Evolutionary conservation across 2,329 filamentous ascomycete genomes (phyloP).

Genomic region (Rhynchosporium graminicola): DNA sequence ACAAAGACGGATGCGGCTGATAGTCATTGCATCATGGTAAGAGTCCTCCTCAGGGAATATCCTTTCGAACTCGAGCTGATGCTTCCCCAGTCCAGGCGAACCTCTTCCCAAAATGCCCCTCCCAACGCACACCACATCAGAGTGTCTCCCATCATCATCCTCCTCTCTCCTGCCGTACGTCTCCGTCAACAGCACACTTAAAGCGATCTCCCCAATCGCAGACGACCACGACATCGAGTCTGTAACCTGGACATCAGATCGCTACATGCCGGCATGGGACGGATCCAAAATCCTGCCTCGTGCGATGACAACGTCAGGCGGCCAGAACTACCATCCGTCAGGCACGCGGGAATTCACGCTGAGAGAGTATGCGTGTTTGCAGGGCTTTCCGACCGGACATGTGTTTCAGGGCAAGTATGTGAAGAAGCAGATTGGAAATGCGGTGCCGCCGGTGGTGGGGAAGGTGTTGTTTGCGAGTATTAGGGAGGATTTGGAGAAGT

Average conservation of each 20-base stretch:
- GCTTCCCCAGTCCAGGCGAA: constrained; percentile 62
- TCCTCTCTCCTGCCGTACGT: constrained; percentile 44
- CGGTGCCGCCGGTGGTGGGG: constrained; percentile 66
- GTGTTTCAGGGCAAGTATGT: constrained; percentile 52
- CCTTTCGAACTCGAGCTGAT: neutral
- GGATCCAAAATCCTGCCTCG: constrained; percentile 50
- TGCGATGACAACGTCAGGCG: constrained; percentile 66
- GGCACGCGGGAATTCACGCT: constrained; percentile 64
- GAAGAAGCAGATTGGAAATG: constrained; percentile 74
- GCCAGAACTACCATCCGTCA: constrained; percentile 63
- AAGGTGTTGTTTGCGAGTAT: constrained; percentile 44
- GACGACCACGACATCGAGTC: constrained; percentile 46
- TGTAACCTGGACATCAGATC: constrained; percentile 22
- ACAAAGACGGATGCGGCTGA: constrained; percentile 44
- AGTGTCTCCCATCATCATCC: constrained; percentile 30
- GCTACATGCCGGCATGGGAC: constrained; percentile 45
- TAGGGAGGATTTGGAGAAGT: constrained; percentile 41
- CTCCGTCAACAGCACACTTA: constrained; percentile 45
- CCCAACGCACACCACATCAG: constrained; percentile 55
- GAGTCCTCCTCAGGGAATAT: neutral
- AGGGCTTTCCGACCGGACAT: constrained; percentile 66
- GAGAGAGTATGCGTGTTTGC: constrained; percentile 67
- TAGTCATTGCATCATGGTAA: constrained; percentile 55
- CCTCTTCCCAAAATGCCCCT: constrained; percentile 64
- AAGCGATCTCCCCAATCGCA: constrained; percentile 32